These are phyloP conservation scores for Pseudognaphalium luteoalbum DNA, from an alignment of 129 eudicot species.

Conservation along the genomic window DNA sequence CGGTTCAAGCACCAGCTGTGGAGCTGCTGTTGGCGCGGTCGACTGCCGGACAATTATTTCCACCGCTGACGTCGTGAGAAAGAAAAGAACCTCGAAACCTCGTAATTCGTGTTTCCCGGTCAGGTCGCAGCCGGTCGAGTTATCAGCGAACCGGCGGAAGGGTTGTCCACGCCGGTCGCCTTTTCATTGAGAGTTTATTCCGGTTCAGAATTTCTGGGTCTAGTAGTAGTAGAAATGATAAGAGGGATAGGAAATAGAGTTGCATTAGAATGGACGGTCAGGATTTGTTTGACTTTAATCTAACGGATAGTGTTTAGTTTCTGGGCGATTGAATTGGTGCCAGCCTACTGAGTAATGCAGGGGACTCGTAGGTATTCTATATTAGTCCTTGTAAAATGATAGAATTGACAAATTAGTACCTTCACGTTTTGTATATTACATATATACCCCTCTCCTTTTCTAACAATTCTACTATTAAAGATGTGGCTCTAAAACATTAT, in stretches of 20 bases:
- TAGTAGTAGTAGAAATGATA: background rate
- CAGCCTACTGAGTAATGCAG: background rate
- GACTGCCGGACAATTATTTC: slow-evolving; percentile 38
- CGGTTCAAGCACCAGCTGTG: slow-evolving; percentile 48
- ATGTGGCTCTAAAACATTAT: too few species aligned
- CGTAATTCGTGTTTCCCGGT: slow-evolving; percentile 31
- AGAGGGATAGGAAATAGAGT: slow-evolving; percentile 1
- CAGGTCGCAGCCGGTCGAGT: slow-evolving; percentile 25
- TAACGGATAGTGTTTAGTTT: slow-evolving; percentile 23
- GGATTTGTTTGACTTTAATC: slow-evolving; percentile 16
- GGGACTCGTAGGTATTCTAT: slow-evolving; percentile 11
- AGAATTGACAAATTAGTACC: slow-evolving; percentile 21
- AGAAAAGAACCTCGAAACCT: slow-evolving; percentile 47
- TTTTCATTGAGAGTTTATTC: slow-evolving; percentile 38
- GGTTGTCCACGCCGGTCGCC: slow-evolving; percentile 79
- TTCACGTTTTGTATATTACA: slow-evolving; percentile 29
- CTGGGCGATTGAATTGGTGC: slow-evolving; percentile 10
- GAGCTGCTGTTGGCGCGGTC: slow-evolving; percentile 22
- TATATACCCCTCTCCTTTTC: slow-evolving; percentile 1
- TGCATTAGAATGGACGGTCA: slow-evolving; percentile 15
- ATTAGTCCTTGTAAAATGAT: slow-evolving; percentile 26
- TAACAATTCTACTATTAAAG: background rate
- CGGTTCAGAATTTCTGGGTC: slow-evolving; percentile 12
- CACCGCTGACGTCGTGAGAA: slow-evolving; percentile 71
- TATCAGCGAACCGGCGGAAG: slow-evolving; percentile 54